Percentiles rank a stretch among this genome's conserved stretches.
These are phyloP conservation scores for Mortierella sp. DNA, from an alignment of 371 early-diverging fungal species.

Conservation along the genomic window DNA sequence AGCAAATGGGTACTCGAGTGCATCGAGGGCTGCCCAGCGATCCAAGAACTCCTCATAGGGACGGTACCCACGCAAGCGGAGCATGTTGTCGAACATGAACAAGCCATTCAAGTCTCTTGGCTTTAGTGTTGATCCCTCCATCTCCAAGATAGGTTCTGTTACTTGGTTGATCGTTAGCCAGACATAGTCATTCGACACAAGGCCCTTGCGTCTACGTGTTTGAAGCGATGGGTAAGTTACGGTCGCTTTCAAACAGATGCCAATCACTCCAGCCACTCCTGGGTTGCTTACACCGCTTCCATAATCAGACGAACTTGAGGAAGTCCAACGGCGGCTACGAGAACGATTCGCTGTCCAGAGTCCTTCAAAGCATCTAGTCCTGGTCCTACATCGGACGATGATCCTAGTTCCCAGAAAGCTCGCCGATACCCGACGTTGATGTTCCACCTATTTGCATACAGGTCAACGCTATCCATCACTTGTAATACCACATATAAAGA, in stretches of 20 bases:
- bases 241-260: too few relatives aligned
- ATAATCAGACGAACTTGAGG: constrained; percentile 54
- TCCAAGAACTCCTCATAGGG: constrained; percentile 68
- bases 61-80: constrained; percentile 60
- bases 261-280: not conserved
- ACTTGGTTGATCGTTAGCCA: constrained; percentile 65
- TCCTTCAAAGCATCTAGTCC: constrained; percentile 56
- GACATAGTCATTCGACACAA: constrained; percentile 56
- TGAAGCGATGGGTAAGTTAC: too few relatives aligned
- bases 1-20: constrained; percentile 63
- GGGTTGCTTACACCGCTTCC: constrained; percentile 39
- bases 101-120: constrained; percentile 58
- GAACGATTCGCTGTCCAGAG: constrained; percentile 59
- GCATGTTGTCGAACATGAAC: constrained; percentile 68
- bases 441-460: constrained; percentile 58
- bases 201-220: constrained; percentile 24
- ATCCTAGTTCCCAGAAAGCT: constrained; percentile 62
- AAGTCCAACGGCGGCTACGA: constrained; percentile 61
- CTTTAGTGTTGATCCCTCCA: constrained; percentile 21
- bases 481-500: constrained; percentile 1
- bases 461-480: constrained; percentile 60
- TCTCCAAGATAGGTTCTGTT: constrained; percentile 40
- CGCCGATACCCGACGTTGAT: constrained; percentile 58
- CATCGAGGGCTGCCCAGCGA: constrained; percentile 59
- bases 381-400: constrained; percentile 58